A percentile compares a stretch with the other conserved stretches of the same genome.
Conservation (phyloP, 768 basidiomycete genomes). For the Kwoniella botswanensis region DNA sequence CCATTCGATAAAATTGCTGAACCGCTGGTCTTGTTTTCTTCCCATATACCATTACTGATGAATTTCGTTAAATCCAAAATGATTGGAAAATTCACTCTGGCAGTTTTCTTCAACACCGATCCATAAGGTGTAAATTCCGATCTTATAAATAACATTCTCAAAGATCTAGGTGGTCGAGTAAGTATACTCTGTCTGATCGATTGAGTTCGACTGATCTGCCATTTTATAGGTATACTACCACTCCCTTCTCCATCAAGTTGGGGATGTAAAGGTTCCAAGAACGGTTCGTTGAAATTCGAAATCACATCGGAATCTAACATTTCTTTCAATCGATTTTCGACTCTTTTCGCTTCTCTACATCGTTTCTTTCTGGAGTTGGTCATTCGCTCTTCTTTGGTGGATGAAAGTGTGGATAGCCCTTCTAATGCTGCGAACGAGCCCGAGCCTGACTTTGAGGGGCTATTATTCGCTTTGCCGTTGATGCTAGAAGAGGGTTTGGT, state of each 20-base stretch:
- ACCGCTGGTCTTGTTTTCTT: conserved; percentile 25
- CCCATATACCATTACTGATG: conserved; percentile 44
- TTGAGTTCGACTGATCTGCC: conserved; percentile 39
- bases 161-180: conserved; percentile 76
- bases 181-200: conserved; percentile 50
- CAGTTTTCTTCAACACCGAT: conserved; percentile 79
- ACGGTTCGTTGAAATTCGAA: conserved; percentile 55
- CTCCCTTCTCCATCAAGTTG: conserved; percentile 19
- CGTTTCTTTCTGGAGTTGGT: conserved; percentile 73
- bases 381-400: conserved; percentile 61
- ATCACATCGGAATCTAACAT: conserved; percentile 76
- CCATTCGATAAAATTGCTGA: conserved; percentile 47
- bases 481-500: not conserved
- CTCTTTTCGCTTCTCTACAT: conserved; percentile 71
- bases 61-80: conserved; percentile 86
- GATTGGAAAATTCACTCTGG: conserved; percentile 80
- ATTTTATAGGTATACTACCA: conserved; percentile 44
- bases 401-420: conserved; percentile 1
- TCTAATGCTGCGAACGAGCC: conserved; percentile 35
- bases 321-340: conserved; percentile 67
- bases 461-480: not conserved
- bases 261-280: conserved; percentile 14
- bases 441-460: conserved; percentile 12
- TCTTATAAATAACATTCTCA: conserved; percentile 88
- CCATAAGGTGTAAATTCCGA: conserved; percentile 78